Percentiles rank a stretch among this genome's conserved stretches.
These are phyloP conservation scores for Aspergillus bridgeri DNA, from an alignment of 495 filamentous ascomycete species.

Conservation along the genomic window DNA sequence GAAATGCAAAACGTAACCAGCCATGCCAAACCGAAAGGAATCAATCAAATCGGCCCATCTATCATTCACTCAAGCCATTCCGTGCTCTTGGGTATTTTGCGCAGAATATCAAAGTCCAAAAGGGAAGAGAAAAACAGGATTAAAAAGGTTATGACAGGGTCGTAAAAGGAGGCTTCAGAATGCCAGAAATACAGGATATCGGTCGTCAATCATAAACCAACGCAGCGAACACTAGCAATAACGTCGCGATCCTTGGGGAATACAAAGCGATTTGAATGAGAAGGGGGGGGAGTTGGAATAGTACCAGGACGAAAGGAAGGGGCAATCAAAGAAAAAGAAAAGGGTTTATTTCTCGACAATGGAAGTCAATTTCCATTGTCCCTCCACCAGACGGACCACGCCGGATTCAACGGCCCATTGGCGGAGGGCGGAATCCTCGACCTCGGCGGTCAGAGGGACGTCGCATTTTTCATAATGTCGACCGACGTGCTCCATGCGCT, in stretches of 20 bases:
- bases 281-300: not conserved
- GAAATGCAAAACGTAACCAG: not conserved
- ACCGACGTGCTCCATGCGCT: constrained; percentile 87
- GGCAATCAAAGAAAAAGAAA: not conserved
- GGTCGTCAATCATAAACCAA: constrained; percentile 1
- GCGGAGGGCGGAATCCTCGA: constrained; percentile 45
- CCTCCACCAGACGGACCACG: constrained; percentile 22
- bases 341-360: constrained; percentile 10
- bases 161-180: not conserved
- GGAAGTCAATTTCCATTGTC: constrained; percentile 14
- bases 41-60: not conserved
- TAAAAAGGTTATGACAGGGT: not conserved
- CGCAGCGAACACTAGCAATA: not conserved
- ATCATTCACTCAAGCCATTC: not conserved
- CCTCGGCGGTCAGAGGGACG: constrained; percentile 22
- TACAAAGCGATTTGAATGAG: not conserved
- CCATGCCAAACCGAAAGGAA: not conserved
- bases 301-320: not conserved
- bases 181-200: constrained; percentile 4
- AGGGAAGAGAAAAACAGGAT: not conserved
- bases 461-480: constrained; percentile 65
- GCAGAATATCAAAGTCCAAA: not conserved
- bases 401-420: constrained; percentile 52
- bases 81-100: not conserved
- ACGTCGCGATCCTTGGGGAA: not conserved